Base-by-base conservation (phyloP, 2,329 filamentous ascomycete genomes). In the Chalara sp. region DNA sequence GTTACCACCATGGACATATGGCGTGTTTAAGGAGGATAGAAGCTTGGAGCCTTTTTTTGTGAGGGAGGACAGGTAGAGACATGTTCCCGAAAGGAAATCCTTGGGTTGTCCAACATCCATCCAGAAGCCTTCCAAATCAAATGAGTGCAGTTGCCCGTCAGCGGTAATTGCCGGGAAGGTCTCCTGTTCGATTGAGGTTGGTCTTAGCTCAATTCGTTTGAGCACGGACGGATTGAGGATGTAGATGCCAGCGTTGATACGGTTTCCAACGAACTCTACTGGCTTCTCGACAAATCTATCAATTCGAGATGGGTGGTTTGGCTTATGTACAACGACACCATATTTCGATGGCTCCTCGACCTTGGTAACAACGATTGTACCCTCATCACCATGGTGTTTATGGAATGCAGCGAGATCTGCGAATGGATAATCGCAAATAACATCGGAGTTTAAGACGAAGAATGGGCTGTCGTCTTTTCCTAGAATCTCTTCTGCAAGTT, bases 251-350 rank as follows among this genome's bases (percentile, higher is more conserved):
- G 92, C 93, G 65, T 97, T 97, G 80, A 97, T 97, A 59, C 92
- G 87, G 81, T 97, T 97, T 64, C 92, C 92, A 52, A 97, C 92
- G 67, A 96, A 97, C 74, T 97, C 89, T 68, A 97, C 89, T 37
- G 92, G 92, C 80, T 99, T 99, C 82, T 99, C 92, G 61, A 99
- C 93, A 75, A 99, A 99, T 61, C 93, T 90, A 73, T 99, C 93
- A 71, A 99, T 97, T 67, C 88, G 84, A 44, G 89, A 89, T 49
- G 88, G 74, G 73, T 96, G 89, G 70, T 85, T 87, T 56, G 90
- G 89, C 78, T 95, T 93, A 83, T 97, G 92, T 32, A 99, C 93
- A 51, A 99, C 84, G 62, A 99, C 92, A 81, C 92, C 92, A 70
- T 97, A 99, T 75, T 99, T 99, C 67, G 89, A 95, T 42, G 92